Conservation (phyloP, 768 basidiomycete species). For the Austroboletus eburneus region DNA sequence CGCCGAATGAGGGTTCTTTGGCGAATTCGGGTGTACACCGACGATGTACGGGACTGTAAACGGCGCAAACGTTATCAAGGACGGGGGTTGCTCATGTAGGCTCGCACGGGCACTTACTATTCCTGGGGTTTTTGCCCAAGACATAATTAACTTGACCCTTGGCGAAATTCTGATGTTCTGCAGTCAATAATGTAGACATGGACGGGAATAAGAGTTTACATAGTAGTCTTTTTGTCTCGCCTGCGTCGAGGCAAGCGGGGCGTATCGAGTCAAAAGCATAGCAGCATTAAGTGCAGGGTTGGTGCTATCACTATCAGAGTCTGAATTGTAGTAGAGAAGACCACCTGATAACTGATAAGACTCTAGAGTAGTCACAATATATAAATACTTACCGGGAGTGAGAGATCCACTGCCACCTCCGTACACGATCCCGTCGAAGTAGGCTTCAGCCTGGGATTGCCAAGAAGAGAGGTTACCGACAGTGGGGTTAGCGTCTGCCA, state of each 20-base stretch:
- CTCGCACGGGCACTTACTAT: constrained; percentile 40
- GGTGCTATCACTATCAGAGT: constrained; percentile 73
- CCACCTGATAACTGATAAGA: constrained; percentile 49
- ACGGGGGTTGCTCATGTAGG: background rate
- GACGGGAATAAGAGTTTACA: constrained; percentile 35
- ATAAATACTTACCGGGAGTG: constrained; percentile 51
- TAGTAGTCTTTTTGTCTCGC: constrained; percentile 57
- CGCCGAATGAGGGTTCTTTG: constrained; percentile 86
- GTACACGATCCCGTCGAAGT: constrained; percentile 69
- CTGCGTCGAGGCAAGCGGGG: constrained; percentile 61
- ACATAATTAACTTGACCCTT: constrained; percentile 75
- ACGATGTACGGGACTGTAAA: constrained; percentile 59
- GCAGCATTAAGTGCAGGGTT: constrained; percentile 88
- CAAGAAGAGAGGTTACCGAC: constrained; percentile 62
- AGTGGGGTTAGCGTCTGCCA: constrained; percentile 52
- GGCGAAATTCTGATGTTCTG: constrained; percentile 55
- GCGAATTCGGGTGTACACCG: constrained; percentile 86
- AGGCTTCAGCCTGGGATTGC: constrained; percentile 66
- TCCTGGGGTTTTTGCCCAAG: constrained; percentile 89
- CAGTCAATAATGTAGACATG: constrained; percentile 3
- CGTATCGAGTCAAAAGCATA: constrained; percentile 77
- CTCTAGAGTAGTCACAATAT: background rate
- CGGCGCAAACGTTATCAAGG: background rate
- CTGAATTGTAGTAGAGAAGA: constrained; percentile 75
- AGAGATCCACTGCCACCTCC: constrained; percentile 49